Percentiles rank a stretch among this genome's conserved stretches.
Evolutionary conservation across 176 grass and related monocot genomes (phyloP).

Genomic region (Aegilops speltoides): DNA sequence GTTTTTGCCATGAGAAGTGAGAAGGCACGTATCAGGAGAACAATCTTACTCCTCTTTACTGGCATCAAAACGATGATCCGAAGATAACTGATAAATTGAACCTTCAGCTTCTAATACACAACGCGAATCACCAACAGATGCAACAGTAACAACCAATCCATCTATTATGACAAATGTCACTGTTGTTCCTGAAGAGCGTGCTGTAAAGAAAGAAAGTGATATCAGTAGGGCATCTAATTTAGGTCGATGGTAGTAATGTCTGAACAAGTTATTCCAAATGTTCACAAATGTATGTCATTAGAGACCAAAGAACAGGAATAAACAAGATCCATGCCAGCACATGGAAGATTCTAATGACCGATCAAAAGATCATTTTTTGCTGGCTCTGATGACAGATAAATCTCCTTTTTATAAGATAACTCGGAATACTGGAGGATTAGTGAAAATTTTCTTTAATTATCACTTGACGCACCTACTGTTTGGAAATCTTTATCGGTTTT

Average conservation of each 20-base stretch:
- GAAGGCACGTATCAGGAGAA: not conserved
- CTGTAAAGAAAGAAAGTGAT: constrained; percentile 47
- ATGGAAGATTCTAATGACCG: not conserved
- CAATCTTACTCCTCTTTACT: constrained; percentile 88
- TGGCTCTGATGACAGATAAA: not conserved
- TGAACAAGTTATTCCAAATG: not conserved
- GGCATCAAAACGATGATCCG: constrained; percentile 82
- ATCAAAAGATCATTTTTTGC: not conserved
- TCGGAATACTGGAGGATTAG: not conserved
- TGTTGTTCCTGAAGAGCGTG: constrained; percentile 81
- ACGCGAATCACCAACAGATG: constrained; percentile 94
- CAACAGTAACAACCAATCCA: constrained; percentile 68
- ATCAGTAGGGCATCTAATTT: not conserved
- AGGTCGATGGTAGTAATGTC: not conserved
- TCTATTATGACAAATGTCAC: constrained; percentile 97
- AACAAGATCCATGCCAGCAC: constrained; percentile 10
- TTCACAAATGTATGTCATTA: not conserved
- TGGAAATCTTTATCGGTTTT: constrained; percentile 98
- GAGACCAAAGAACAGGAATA: not conserved
- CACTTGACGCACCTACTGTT: constrained; percentile 53
- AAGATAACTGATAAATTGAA: constrained; percentile 76
- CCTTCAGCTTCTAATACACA: constrained; percentile 91
- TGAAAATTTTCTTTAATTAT: not conserved
- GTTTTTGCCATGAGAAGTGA: constrained; percentile 9
- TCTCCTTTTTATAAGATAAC: not conserved